These are phyloP conservation scores for Yamadazyma atmosphaerica DNA, from an alignment of 1,139 yeast genomes.

Conservation along the genomic window DNA sequence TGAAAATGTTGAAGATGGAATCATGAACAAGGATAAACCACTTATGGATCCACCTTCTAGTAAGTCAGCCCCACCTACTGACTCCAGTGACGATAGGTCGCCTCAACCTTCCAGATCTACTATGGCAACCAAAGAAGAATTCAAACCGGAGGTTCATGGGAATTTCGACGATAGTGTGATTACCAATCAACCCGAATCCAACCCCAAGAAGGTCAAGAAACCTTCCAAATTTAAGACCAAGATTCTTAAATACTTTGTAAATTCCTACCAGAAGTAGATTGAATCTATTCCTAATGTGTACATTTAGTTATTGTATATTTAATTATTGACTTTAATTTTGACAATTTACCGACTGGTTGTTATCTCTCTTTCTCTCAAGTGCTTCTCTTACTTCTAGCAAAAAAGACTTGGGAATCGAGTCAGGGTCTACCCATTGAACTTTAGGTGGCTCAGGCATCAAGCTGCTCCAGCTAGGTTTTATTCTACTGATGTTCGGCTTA, in stretches of 20 bases:
- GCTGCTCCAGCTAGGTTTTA: too few relatives aligned
- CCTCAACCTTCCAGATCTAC: conserved; percentile 15
- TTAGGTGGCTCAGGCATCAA: background rate
- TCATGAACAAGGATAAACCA: background rate
- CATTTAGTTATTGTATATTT: conserved; percentile 1
- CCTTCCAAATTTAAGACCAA: conserved; percentile 30
- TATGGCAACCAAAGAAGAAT: conserved; percentile 11
- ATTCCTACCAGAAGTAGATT: conserved; percentile 24
- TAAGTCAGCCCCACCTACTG: conserved; percentile 9
- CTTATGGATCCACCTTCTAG: conserved; percentile 2
- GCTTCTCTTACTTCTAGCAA: conserved; percentile 3
- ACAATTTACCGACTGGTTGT: background rate
- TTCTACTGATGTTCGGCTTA: too few relatives aligned
- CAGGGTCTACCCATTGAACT: conserved; percentile 4
- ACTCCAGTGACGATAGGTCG: conserved; percentile 12
- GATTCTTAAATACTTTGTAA: conserved; percentile 38
- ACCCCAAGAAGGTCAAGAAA: conserved; percentile 17
- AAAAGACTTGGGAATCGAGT: conserved; percentile 2
- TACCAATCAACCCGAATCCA: conserved; percentile 6
- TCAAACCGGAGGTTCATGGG: background rate
- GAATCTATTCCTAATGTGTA: background rate
- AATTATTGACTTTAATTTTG: background rate
- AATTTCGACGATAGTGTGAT: conserved; percentile 4
- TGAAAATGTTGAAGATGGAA: background rate
- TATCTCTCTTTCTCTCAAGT: background rate